Base-by-base conservation (phyloP, 2,329 filamentous ascomycete species). In the Cladophialophora chaetospira region DNA sequence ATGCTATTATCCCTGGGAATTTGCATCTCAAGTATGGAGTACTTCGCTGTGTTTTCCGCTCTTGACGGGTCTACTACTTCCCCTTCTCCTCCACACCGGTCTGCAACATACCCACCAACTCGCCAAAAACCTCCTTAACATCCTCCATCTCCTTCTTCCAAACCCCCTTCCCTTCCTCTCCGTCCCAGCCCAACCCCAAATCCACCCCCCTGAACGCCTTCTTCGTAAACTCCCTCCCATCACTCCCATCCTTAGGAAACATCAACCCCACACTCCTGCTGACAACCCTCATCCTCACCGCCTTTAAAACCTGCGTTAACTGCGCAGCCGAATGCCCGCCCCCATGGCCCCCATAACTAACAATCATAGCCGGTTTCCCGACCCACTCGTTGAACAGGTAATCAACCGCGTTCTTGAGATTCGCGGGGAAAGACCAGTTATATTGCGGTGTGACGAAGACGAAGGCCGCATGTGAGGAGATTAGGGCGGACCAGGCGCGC, bases 371-470 rank as follows among this genome's bases (percentile, higher is more conserved):
- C 0, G 81, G 78, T 67, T 85, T 85, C 6, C 77, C 79, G 21
- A 69, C 75, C 79, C 81, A 85, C 65, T 85, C 82, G 63, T 84
- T 71, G 63, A 75, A 78, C 0, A 87, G 73, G 64, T 83, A 86
- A 66, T 86, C 84, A 53, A 87, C 76, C 4, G 83, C 82, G 65
- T 85, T 87, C 72, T 86, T 86, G 46, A 82, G 69, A 5, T 72
- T 75, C 0, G 77, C 82, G 0, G 82, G 72, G 4, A 83, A 70
- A 21, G 80, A 77, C 66, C 72, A 79, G 71, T 86, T 85, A 66
- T 85, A 86, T 36, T 74, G 73, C 1, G 75, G 73, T 2, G 70
- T 70, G 4, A 77, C 65, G 53, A 78, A 76, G 50, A 78, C 71
- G 45, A 75, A 77, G 0, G 65, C 75, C 10, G 69, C 65, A 55